A percentile compares a stretch with the other conserved stretches of the same genome.
These are phyloP conservation scores for Thalassiosira pacifica DNA, from an alignment of 352 stramenopile genomes.

Conservation along the genomic window DNA sequence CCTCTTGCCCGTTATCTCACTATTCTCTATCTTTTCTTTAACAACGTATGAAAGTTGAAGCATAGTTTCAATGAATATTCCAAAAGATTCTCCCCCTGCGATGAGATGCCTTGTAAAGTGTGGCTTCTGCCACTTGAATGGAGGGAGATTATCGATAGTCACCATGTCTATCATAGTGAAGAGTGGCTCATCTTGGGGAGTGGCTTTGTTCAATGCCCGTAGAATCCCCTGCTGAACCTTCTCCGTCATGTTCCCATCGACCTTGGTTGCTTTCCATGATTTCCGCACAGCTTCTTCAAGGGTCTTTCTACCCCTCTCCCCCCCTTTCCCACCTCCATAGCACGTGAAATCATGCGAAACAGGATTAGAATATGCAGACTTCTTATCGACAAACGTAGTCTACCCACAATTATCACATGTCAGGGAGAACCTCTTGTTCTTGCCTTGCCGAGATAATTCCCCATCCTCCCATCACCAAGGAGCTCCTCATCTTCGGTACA, in stretches of 20 bases:
- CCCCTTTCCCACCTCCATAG: background rate
- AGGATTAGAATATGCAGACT: background rate
- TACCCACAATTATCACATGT: background rate
- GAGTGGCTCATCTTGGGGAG: background rate
- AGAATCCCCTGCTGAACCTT: background rate
- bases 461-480: background rate
- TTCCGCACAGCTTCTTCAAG: background rate
- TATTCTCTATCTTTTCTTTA: slow-evolving; percentile 1
- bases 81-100: background rate
- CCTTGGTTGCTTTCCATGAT: background rate
- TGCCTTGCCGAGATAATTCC: background rate
- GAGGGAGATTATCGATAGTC: background rate
- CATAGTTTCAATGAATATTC: slow-evolving; percentile 16
- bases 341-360: background rate
- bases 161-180: background rate
- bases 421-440: background rate
- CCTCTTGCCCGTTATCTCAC: slow-evolving; percentile 8
- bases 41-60: slow-evolving; percentile 5
- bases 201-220: background rate
- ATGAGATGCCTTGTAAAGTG: background rate
- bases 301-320: background rate
- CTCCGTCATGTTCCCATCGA: background rate
- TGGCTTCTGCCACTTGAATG: background rate
- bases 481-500: background rate
- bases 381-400: background rate